Base-by-base conservation (phyloP, 352 stramenopile genomes). In the Nannochloropsis limnetica region DNA sequence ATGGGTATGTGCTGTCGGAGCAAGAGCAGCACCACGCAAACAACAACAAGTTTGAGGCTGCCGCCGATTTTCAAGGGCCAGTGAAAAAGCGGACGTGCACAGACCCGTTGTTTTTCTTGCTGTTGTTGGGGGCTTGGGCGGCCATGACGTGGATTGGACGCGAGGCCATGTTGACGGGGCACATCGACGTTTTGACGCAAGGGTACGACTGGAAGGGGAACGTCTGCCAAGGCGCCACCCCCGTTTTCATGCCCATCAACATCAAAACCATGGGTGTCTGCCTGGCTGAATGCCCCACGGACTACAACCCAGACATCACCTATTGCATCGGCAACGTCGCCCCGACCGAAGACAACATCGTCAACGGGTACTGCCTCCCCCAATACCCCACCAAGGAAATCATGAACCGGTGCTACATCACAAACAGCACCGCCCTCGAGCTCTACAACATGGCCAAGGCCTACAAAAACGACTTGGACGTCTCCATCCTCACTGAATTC, bases 401-500 rank as follows among this genome's bases (percentile, higher is more conserved):
- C 61, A 74, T 74, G 61, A 74, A 74, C 11, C 61, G 61, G 11
- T 74, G 61, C 61, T 74, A 74, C 61, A 74, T 74, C 25, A 74
- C 61, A 25, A 74, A 74, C 61, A 74, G 61, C 20, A 74, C 61
- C 9, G 61, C 61, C n/a, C 11, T 74, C n/a, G 61, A 74, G 61
- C 2, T 29, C 11, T 74, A 17, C n/a, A 74, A 29, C n/a, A 74
- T 74, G 61, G 61, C 61, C 25, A 74, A 74, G 11, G n/a, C 61
- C n/a, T 74, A 74, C 11, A 74, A 29, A 29, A 29, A 74, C 20
- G 61, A 74, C 11, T 29, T 74, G n/a, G 61, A 74, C 25, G 80
- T 45, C 17, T 23, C 31, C 28, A 81, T 83, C 8, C 37, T 83
- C 68, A 85, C 80, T 67, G 83, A 91, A 84, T 81, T 93, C 14